Base-by-base conservation (phyloP, 441 rosid genomes). In the Kokia cookei region DNA sequence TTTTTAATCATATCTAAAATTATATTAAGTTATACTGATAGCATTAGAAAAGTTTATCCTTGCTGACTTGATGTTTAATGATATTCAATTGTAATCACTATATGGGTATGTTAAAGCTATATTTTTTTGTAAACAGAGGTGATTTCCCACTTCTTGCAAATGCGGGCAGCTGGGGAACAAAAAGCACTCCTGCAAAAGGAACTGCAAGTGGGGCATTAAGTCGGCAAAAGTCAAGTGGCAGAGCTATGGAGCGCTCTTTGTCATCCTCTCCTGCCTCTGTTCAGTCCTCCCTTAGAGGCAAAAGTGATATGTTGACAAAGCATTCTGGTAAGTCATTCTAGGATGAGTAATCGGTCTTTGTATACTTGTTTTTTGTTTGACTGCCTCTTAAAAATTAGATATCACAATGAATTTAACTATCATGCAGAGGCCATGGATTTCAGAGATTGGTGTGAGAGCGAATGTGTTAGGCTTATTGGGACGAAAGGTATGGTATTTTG, bases 361-460 rank as follows among this genome's bases (percentile, higher is more conserved):
- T 47, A 66, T 19, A 12, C 1, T 48, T 67, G 10, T 35, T 48
- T 48, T 26, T 54, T 45, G 4, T 2, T 12, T 17, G 42, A 27
- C 71, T 15, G 26, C 26, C 3, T 7, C 22, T 27, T 5, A 17
- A 51, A 64, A 14, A 3, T 24, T 45, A 19, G 40, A 27, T 14
- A 5, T 51, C 59, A 51, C 14, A 29, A 5, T 69, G 47, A n/a
- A 35, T 69, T 51, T 11, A 32, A 51, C 72, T 17, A 32, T 17
- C 12, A 32, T 78, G 76, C 98, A 96, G 71, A 96, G 87, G 98
- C 98, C 47, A 88, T 82, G 90, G 97, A 84, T 80, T 96, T 96
- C 88, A 87, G 90, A 77, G 93, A 90, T 83, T 96, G 99, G 99
- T 96, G 99, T 75, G 87, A 88, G 80, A 82, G 78, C 42, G 98